Percentiles rank a stretch among this genome's conserved stretches.
Conservation (phyloP, 2,329 filamentous ascomycete genomes). For the Pestalotiopsis sp. region DNA sequence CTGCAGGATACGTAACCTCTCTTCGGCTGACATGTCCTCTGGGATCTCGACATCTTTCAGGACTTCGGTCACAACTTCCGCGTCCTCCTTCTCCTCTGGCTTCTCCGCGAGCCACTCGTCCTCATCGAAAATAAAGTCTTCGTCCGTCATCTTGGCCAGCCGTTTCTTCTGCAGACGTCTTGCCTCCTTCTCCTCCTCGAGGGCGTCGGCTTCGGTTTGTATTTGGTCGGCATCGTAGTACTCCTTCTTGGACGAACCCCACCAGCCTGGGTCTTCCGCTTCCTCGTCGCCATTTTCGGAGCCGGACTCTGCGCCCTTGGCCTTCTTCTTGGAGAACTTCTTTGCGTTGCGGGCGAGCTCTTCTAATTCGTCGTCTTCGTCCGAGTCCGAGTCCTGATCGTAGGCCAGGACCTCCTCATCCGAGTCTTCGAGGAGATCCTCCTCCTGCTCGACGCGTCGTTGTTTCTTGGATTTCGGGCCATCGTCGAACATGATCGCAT, state of each 20-base stretch:
- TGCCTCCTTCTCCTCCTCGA: conserved; percentile 92
- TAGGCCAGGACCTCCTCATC: conserved; percentile 64
- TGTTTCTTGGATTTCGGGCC: conserved; percentile 77
- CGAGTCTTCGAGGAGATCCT: conserved; percentile 59
- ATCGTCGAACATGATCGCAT: conserved; percentile 86
- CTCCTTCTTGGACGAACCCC: conserved; percentile 86
- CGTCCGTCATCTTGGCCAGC: conserved; percentile 83
- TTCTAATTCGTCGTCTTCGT: conserved; percentile 46
- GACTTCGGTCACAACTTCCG: conserved; percentile 79
- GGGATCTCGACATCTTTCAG: conserved; percentile 82
- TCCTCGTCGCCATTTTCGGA: conserved; percentile 45
- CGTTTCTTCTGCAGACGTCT: conserved; percentile 89
- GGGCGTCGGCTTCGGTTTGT: conserved; percentile 57
- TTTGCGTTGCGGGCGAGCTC: conserved; percentile 43
- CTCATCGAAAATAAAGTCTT: conserved; percentile 93
- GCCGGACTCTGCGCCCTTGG: conserved; percentile 36
- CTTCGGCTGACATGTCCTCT: conserved; percentile 74
- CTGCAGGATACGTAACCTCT: conserved; percentile 75
- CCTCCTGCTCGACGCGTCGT: conserved; percentile 71
- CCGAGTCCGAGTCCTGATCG: conserved; percentile 45
- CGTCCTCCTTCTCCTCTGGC: conserved; percentile 43
- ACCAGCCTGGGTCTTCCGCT: conserved; percentile 69
- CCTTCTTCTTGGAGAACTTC: conserved; percentile 27
- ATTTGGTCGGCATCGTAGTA: conserved; percentile 86
- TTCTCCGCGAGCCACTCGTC: conserved; percentile 75